Conservation (phyloP, 345 rosid species). For the Turnera subulata region DNA sequence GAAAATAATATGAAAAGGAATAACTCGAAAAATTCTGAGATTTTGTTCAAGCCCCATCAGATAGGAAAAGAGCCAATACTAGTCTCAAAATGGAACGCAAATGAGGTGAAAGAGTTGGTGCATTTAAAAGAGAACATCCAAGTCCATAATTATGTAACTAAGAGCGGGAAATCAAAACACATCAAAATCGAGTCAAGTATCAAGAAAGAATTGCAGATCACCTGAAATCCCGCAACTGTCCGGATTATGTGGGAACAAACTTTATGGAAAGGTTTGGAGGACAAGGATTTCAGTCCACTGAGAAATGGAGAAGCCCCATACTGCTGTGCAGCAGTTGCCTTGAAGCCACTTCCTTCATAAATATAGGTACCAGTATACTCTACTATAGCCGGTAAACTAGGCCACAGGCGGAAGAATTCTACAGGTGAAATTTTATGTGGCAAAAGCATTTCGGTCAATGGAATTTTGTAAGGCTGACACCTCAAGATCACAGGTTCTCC, state of each 20-base stretch:
- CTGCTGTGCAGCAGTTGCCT: conserved; percentile 98
- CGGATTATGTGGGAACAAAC: conserved; percentile 92
- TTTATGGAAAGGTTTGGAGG: conserved; percentile 88
- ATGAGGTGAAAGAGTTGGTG: too few species aligned
- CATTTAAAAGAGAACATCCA: too few species aligned
- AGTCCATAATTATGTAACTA: too few species aligned
- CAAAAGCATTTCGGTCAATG: conserved; percentile 89
- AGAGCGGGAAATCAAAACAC: neutral
- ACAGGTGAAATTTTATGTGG: conserved; percentile 95
- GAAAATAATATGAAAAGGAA: too few species aligned
- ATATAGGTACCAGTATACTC: conserved; percentile 82
- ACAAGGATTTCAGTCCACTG: conserved; percentile 81
- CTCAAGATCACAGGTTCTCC: conserved; percentile 96
- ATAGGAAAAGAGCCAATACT: neutral
- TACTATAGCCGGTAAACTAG: conserved; percentile 89
- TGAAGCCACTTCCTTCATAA: conserved; percentile 97
- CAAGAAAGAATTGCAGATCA: conserved; percentile 13
- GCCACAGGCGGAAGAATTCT: conserved; percentile 98
- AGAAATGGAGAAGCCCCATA: conserved; percentile 93
- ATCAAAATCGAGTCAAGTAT: neutral
- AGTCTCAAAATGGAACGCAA: neutral
- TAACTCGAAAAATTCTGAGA: too few species aligned
- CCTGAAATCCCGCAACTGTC: conserved; percentile 99
- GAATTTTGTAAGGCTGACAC: conserved; percentile 96
- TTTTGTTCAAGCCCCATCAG: too few species aligned